Base-by-base conservation (phyloP, 108 stramenopile genomes). In the Mediolabrus comicus region DNA sequence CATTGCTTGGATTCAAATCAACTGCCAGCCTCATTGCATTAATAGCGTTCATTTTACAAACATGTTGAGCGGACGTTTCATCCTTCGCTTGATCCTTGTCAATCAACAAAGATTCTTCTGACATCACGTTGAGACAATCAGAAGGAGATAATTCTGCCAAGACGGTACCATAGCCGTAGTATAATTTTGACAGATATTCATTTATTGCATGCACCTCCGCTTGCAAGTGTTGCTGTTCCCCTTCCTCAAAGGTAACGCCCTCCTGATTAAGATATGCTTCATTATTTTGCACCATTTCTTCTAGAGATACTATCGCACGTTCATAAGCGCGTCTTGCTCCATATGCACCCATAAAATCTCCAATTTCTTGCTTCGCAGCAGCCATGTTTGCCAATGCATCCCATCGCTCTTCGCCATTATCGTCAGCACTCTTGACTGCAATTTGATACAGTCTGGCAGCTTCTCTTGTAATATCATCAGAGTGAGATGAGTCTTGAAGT, bases 1-100 rank as follows among this genome's bases (percentile, higher is more conserved):
- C 24, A 64, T 85, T 81, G 25, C 84, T 80, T 3, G 69, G 76
- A 58, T 86, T 85, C 61, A 88, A 79, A 35, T 75, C 72, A 3
- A 82, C 75, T 22, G 90, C 90, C 62, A 82, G 75, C 10, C 90
- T 63, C 22, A 87, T 30, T 7, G 85, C 76, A 67, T 91, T 91
- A 38, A 85, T 70, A 16, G 87, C 90, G 59, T 86, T 87, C 59
- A 81, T 75, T 27, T 65, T 55, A 54, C 87, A 87, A 11, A 85
- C 53, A 3, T 14, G 33, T 26, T 69, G 75, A 8, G 74, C 79
- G 3, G 81, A 52, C 19, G 62, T 52, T 17, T 72, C 65, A 24
- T 75, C 53, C 27, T 30, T 30, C 7, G 24, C 71, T 5, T 24
- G 43, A 32, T 74, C 65, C 33, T 31, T 27, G 53, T 86, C 86